Base-by-base conservation (phyloP, 23 red algal species). In the Cyanidium caldarium region DNA sequence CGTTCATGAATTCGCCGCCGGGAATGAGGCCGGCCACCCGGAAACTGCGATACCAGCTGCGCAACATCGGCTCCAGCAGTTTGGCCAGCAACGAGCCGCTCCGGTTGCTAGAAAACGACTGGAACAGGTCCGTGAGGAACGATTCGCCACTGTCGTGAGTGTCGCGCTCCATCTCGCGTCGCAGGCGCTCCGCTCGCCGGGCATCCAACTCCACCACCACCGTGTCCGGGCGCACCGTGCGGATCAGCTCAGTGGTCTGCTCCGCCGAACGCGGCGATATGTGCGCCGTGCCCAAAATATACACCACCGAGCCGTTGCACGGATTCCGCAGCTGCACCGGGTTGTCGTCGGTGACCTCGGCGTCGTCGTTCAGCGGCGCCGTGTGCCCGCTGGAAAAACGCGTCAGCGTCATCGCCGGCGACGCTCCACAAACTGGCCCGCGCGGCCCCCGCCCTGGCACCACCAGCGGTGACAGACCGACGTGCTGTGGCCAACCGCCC, bases 131-230 rank as follows among this genome's bases (percentile, higher is more conserved):
- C 7, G n/a, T 61, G 23, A 29, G 12, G 35, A 75, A 23, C 46
- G 46, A 61, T 20, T n/a, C 34, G 46, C 43, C 70, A 10, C 43
- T 34, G 2, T 29, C 30, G 16, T 34, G 70, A 35, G 37, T 20
- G 0, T 75, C 25, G 30, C 44, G 38, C n/a, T 21, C 13, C 51
- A 61, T 16, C 19, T 28, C n/a, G 7, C 31, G n/a, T 12, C 51
- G 51, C 16, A 75, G 40, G 31, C 39, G 38, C 2, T 5, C 14
- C 1, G 44, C 42, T 42, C 70, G 46, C 2, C 43, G 35, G 5
- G 16, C 37, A 28, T 75, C 70, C 40, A 75, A 25, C 42, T 75
- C 70, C 41, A 75, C 40, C 34, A 75, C 70, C 35, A 75, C 70
- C 39, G 46, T 45, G n/a, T 75, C 45, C 1, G 70, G 70, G 38